phyloP scores from a whole-genome alignment of 2,329 filamentous ascomycete species.

The Pseudogymnoascus sp. region DNA sequence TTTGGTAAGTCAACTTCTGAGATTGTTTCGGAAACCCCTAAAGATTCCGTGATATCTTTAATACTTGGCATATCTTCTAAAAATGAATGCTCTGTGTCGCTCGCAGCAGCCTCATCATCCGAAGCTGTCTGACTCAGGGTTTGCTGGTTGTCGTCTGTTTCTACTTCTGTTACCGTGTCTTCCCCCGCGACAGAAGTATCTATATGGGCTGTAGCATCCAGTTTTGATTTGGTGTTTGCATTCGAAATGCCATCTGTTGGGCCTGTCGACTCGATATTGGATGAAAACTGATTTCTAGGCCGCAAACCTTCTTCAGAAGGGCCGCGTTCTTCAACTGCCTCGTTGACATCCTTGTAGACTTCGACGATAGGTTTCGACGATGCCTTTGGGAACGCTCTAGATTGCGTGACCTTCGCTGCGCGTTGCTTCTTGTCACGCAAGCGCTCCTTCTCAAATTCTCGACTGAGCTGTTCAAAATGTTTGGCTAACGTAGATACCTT shows the following conservation, averaged over 20 bases:
- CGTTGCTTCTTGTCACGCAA: slow-evolving; percentile 77
- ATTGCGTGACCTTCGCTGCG: slow-evolving; percentile 66
- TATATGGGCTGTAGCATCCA: slow-evolving; percentile 17
- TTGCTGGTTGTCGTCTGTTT: slow-evolving; percentile 39
- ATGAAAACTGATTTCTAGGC: slow-evolving; percentile 15
- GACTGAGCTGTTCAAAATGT: slow-evolving; percentile 93
- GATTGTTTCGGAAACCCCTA: slow-evolving; percentile 47
- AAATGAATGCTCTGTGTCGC: slow-evolving; percentile 65
- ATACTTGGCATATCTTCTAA: slow-evolving; percentile 61
- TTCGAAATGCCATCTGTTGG: not conserved
- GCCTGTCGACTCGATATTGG: not conserved
- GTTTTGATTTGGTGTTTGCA: not conserved
- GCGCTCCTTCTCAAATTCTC: slow-evolving; percentile 93
- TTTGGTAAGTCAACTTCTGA: slow-evolving; percentile 72
- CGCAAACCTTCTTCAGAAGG: slow-evolving; percentile 55
- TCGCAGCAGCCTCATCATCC: slow-evolving; percentile 61
- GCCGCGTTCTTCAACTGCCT: slow-evolving; percentile 78
- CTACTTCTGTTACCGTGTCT: slow-evolving; percentile 30
- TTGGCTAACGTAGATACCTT: slow-evolving; percentile 88
- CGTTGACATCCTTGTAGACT: slow-evolving; percentile 88
- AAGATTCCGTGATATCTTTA: slow-evolving; percentile 55
- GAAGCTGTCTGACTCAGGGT: slow-evolving; percentile 54
- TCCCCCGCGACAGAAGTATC: slow-evolving; percentile 23
- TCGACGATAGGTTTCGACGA: slow-evolving; percentile 95
- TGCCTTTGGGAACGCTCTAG: slow-evolving; percentile 79